Base-by-base conservation (phyloP, 1,139 yeast genomes). In the Komagataea norvegica region DNA sequence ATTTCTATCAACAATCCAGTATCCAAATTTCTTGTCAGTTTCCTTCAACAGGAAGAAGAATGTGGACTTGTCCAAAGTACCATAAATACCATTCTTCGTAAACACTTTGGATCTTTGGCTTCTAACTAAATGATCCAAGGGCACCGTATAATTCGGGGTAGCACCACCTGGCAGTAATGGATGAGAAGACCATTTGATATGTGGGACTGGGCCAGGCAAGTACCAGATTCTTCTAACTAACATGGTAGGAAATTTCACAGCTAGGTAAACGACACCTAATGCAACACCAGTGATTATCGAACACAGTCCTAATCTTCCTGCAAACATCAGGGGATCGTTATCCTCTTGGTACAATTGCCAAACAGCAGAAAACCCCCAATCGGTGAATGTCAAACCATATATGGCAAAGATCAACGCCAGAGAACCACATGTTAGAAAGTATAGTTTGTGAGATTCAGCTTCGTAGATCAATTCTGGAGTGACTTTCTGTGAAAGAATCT, bases 21-120 rank as follows among this genome's bases (percentile, higher is more conserved):
- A 86, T 0, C 54, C 54, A 34, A 74, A 66, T 41, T 68, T 66
- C 33, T 58, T 61, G 15, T 73, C 71, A 5, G 22, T 20, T 52
- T 84, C 91, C 56, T 74, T 77, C 45, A 86, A 61, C 30, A 82
- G 74, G 56, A 85, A 83, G 66, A 81, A 79, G 57, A 85, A 85
- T 41, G 84, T 70, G 6, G 84, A 70, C 33, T 78, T 74, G 57
- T 84, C 89, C 25, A 85, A 73, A 2, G 94, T 84, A 1, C 95
- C 94, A 57, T 86, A 86, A 54, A 83, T 81, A 3, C 95, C 95
- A 45, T 79, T 79, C 14, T 89, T 91, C 1, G 94, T 83, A 79
- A 88, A 86, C 2, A 85, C 78, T 49, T 83, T 73, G 8, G 87
- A 70, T 43, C 74, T 70, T 44, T 72, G 74, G 38, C 79, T 77